phyloP scores from a whole-genome alignment of 805 yeast species.

The Limtongia smithiae region DNA sequence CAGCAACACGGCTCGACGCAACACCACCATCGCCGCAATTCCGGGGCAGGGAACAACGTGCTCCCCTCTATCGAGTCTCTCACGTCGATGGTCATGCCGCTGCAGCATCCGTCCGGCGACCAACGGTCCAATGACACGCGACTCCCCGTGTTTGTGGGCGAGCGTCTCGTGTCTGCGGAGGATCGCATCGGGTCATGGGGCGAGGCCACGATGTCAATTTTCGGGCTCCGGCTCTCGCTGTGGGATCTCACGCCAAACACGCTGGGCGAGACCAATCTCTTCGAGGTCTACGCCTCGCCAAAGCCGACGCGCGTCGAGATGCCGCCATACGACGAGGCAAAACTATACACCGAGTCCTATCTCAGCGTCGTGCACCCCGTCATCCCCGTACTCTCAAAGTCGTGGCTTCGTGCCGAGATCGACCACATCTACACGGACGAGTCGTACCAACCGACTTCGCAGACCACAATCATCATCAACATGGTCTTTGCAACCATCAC shows the following conservation, averaged over 20 bases:
- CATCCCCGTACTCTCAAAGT: constrained; percentile 13
- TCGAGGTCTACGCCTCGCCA: constrained; percentile 5
- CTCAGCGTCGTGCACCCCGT: constrained; percentile 19
- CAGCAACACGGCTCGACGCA: not conserved
- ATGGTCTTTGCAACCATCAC: constrained; percentile 23
- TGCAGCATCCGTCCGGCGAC: constrained; percentile 2
- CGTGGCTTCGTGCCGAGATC: constrained; percentile 18
- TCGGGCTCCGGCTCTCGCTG: constrained; percentile 18
- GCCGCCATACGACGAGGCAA: constrained; percentile 25
- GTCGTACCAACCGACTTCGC: constrained; percentile 10
- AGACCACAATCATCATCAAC: constrained; percentile 18
- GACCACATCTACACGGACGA: constrained; percentile 13
- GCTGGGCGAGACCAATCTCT: constrained; percentile 16
- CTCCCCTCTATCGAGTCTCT: constrained; percentile 24
- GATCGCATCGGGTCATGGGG: constrained; percentile 16
- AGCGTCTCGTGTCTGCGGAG: constrained; percentile 4
- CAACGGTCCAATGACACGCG: constrained; percentile 7
- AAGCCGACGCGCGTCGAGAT: constrained; percentile 14
- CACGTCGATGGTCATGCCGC: constrained; percentile 9
- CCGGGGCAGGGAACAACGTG: too few species aligned
- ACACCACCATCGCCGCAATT: not conserved
- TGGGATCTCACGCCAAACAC: constrained; percentile 20
- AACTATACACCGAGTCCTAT: constrained; percentile 13
- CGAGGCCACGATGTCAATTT: constrained; percentile 19
- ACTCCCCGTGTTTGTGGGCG: constrained; percentile 19